These are phyloP conservation scores for Malbranchea zuffiana DNA, from an alignment of 2,329 filamentous ascomycete genomes.

Conservation along the genomic window DNA sequence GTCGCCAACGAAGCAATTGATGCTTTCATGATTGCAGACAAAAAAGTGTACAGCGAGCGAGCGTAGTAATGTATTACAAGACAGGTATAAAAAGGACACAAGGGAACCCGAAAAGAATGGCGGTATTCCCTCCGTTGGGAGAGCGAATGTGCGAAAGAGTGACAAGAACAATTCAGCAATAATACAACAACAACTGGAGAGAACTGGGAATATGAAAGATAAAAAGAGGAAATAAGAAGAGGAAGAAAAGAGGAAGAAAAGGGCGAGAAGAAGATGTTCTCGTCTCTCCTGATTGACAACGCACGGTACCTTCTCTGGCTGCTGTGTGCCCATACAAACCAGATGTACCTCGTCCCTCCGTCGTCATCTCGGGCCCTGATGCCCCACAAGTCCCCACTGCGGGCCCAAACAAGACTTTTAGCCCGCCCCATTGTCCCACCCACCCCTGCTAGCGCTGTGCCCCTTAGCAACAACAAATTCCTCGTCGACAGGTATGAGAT, in stretches of 20 bases:
- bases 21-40: conserved; percentile 43
- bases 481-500: too few relatives aligned
- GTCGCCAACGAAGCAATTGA: conserved; percentile 37
- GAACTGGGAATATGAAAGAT: not conserved
- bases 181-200: not conserved
- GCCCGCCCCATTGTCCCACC: too few relatives aligned
- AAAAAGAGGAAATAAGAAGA: not conserved
- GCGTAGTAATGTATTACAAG: conserved; percentile 17
- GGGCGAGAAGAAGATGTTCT: conserved; percentile 7
- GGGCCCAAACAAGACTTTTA: too few relatives aligned
- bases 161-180: not conserved
- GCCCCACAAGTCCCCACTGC: too few relatives aligned
- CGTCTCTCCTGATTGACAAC: too few relatives aligned
- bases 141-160: not conserved
- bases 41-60: conserved; percentile 9
- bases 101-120: conserved; percentile 19
- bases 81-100: conserved; percentile 18
- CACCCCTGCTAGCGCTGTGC: too few relatives aligned
- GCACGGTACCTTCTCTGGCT: too few relatives aligned
- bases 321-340: too few relatives aligned
- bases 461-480: too few relatives aligned
- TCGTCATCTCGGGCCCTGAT: too few relatives aligned
- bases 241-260: conserved; percentile 11
- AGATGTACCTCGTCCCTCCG: too few relatives aligned
- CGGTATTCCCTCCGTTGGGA: conserved; percentile 13